Conservation (phyloP, 306 rosid species). For the Cucumis melo region DNA sequence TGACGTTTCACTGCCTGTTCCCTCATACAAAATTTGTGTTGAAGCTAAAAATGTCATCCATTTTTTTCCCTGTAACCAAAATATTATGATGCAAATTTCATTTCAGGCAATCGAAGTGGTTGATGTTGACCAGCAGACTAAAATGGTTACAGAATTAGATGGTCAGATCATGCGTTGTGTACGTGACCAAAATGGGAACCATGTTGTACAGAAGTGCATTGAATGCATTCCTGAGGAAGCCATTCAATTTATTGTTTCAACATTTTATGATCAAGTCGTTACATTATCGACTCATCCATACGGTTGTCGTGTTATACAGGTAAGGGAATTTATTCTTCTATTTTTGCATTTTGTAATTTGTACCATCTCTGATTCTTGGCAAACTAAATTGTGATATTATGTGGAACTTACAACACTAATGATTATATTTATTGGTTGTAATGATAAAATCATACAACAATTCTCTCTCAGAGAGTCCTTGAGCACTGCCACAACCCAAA, state of each 20-base stretch:
- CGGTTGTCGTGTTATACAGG: slow-evolving; percentile 97
- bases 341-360: neutral
- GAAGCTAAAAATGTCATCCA: neutral
- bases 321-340: neutral
- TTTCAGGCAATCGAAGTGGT: slow-evolving; percentile 89
- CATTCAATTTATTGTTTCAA: slow-evolving; percentile 65
- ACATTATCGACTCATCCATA: slow-evolving; percentile 93
- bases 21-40: neutral
- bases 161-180: slow-evolving; percentile 94
- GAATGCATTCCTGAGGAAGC: slow-evolving; percentile 90
- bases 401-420: neutral
- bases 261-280: slow-evolving; percentile 85
- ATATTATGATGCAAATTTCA: neutral
- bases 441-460: neutral
- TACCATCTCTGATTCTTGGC: neutral
- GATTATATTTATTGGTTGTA: neutral
- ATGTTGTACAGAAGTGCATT: slow-evolving; percentile 92
- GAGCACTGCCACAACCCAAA: slow-evolving; percentile 68
- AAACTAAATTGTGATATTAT: neutral
- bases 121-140: slow-evolving; percentile 70
- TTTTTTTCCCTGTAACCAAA: neutral
- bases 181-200: slow-evolving; percentile 97
- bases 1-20: neutral
- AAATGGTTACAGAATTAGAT: slow-evolving; percentile 82
- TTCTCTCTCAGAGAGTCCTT: slow-evolving; percentile 59